These are phyloP conservation scores for Fusarium stilboides DNA, from an alignment of 2,329 filamentous ascomycete species.

Conservation along the genomic window DNA sequence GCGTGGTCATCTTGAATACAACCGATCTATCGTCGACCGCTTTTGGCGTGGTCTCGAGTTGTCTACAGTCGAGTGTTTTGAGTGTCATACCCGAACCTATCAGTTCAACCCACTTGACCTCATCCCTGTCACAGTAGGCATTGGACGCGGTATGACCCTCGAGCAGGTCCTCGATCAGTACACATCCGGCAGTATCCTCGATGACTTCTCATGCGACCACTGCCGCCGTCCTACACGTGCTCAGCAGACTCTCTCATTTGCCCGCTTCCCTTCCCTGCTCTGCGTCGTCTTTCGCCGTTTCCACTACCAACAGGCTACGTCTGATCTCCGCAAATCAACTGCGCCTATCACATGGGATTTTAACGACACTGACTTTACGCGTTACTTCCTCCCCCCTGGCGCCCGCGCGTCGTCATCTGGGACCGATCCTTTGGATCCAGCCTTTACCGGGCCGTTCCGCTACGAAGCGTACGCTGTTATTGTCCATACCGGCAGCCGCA, in stretches of 20 bases:
- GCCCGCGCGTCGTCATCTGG: constrained; percentile 49
- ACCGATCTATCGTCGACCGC: constrained; percentile 82
- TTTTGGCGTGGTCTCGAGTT: constrained; percentile 86
- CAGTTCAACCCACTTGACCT: constrained; percentile 68
- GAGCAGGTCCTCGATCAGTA: constrained; percentile 79
- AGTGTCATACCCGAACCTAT: constrained; percentile 66
- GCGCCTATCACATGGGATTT: constrained; percentile 84
- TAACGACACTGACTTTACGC: constrained; percentile 72
- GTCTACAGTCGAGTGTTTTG: constrained; percentile 78
- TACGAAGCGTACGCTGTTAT: constrained; percentile 93
- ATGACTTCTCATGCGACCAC: constrained; percentile 80
- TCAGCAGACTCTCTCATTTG: constrained; percentile 80
- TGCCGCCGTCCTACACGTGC: constrained; percentile 79
- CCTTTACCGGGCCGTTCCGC: constrained; percentile 70
- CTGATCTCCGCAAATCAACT: constrained; percentile 73
- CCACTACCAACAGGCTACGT: constrained; percentile 54
- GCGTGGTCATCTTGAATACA: constrained; percentile 77
- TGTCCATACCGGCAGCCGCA: constrained; percentile 77
- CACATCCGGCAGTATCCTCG: constrained; percentile 76
- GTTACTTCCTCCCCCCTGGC: constrained; percentile 59
- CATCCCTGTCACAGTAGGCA: constrained; percentile 61
- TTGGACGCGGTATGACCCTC: constrained; percentile 55
- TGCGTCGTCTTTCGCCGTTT: constrained; percentile 81
- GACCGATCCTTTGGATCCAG: constrained; percentile 56
- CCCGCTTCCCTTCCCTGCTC: constrained; percentile 83